Percentiles rank a stretch among this genome's conserved stretches.
Conservation (phyloP, 345 rosid species). For the Sapria himalayana region DNA sequence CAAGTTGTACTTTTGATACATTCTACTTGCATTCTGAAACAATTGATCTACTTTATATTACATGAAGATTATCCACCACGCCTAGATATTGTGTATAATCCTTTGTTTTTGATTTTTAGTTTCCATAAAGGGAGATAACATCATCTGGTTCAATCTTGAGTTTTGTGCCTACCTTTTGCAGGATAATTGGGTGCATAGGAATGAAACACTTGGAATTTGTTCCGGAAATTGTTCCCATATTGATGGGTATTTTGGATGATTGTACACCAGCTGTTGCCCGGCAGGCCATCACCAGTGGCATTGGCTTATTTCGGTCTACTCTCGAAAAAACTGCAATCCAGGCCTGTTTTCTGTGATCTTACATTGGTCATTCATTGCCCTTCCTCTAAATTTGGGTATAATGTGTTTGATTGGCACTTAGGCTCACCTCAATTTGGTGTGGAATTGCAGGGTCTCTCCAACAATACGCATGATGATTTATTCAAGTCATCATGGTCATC, state of each 20-base stretch:
- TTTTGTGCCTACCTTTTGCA: no score
- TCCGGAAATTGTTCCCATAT: constrained; percentile 57
- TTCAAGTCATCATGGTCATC: constrained; percentile 64
- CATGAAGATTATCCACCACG: no score
- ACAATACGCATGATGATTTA: constrained; percentile 41
- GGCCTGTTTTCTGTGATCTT: constrained; percentile 18
- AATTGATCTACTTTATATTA: no score
- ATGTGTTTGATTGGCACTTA: neutral
- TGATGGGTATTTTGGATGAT: constrained; percentile 48
- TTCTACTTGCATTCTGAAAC: no score
- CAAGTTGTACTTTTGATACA: no score
- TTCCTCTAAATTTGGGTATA: neutral
- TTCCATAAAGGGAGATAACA: no score
- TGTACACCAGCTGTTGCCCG: constrained; percentile 73
- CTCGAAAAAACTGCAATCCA: constrained; percentile 42
- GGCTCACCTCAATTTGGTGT: no score
- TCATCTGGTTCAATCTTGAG: no score
- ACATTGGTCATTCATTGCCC: constrained; percentile 2
- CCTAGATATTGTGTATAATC: no score
- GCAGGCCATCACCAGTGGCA: constrained; percentile 53
- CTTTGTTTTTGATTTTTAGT: no score
- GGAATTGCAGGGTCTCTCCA: constrained; percentile 42
- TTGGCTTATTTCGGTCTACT: constrained; percentile 38
- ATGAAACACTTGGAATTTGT: constrained; percentile 43
- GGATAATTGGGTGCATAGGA: constrained; percentile 77